Conservation (phyloP, 2,329 filamentous ascomycete species). For the Colletotrichum tanaceti region DNA sequence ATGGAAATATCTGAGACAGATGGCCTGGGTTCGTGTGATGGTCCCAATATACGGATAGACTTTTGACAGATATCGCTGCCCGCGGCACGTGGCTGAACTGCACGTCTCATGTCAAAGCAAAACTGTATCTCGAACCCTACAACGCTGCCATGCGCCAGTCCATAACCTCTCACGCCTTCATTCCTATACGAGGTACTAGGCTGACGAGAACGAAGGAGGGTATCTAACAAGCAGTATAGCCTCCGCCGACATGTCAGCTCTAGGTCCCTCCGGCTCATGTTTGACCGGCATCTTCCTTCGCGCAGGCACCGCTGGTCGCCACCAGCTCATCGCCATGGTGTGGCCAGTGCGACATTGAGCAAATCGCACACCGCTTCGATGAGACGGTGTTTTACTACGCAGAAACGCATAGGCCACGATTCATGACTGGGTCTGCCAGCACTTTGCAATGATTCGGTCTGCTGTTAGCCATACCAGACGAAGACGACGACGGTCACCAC, state of each 20-base stretch:
- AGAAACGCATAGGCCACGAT: constrained; percentile 11
- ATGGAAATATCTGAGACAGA: constrained; percentile 32
- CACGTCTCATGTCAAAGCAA: constrained; percentile 31
- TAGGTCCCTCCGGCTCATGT: constrained; percentile 6
- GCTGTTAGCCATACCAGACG: not conserved
- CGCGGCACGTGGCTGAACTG: constrained; percentile 34
- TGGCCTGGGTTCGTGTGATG: constrained; percentile 31
- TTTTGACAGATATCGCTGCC: constrained; percentile 27
- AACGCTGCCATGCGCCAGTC: constrained; percentile 19
- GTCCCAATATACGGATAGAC: constrained; percentile 26
- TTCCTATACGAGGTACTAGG: too few relatives aligned
- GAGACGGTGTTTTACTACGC: not conserved
- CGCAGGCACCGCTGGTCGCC: constrained; percentile 3
- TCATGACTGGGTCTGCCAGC: not conserved
- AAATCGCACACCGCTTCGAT: constrained; percentile 8
- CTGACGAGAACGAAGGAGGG: constrained; percentile 11
- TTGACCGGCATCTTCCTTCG: constrained; percentile 17
- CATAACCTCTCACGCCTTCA: constrained; percentile 10
- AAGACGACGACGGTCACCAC: constrained; percentile 3
- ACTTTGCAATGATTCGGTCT: not conserved
- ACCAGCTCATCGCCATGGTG: not conserved
- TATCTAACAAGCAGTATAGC: constrained; percentile 17
- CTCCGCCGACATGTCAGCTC: not conserved
- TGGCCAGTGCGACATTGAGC: constrained; percentile 15
- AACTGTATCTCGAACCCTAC: constrained; percentile 32